These are phyloP conservation scores for Penicillium brevicompactum DNA, from an alignment of 2,329 filamentous ascomycete species.

Conservation along the genomic window DNA sequence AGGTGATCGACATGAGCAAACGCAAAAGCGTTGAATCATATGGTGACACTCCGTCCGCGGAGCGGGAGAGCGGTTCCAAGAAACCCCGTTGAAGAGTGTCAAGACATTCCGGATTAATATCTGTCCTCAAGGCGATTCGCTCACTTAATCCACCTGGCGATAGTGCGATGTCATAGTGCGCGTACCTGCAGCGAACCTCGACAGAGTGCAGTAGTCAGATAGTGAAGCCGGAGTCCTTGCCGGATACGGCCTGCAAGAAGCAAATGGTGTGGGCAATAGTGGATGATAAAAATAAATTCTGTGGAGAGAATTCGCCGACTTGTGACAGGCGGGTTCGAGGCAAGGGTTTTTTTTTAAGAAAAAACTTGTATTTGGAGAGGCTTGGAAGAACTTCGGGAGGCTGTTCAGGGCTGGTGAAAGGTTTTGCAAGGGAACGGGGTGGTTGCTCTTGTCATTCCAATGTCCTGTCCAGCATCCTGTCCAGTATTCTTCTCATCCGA, in stretches of 20 bases:
- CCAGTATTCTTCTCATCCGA: no score
- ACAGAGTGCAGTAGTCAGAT: background rate
- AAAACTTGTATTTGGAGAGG: background rate
- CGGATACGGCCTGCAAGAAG: constrained; percentile 9
- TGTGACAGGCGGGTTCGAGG: constrained; percentile 1
- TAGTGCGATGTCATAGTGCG: background rate
- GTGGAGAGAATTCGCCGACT: background rate
- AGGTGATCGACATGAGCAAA: background rate
- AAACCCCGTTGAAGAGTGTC: background rate
- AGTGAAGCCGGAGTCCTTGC: constrained; percentile 12
- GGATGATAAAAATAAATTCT: background rate
- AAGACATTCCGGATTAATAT: background rate
- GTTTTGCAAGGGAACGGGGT: background rate
- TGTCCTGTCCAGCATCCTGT: background rate
- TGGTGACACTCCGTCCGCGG: background rate
- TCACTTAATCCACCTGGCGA: background rate
- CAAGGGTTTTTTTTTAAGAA: background rate
- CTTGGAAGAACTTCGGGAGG: background rate
- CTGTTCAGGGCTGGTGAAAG: background rate
- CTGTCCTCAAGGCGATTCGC: background rate
- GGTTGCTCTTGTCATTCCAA: background rate
- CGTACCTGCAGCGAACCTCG: background rate
- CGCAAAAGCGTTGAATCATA: background rate
- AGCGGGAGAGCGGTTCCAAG: no score
- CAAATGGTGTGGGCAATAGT: constrained; percentile 9